A percentile compares a stretch with the other conserved stretches of the same genome.
Conservation (phyloP, 2,329 filamentous ascomycete species). For the Rutstroemia sp. region DNA sequence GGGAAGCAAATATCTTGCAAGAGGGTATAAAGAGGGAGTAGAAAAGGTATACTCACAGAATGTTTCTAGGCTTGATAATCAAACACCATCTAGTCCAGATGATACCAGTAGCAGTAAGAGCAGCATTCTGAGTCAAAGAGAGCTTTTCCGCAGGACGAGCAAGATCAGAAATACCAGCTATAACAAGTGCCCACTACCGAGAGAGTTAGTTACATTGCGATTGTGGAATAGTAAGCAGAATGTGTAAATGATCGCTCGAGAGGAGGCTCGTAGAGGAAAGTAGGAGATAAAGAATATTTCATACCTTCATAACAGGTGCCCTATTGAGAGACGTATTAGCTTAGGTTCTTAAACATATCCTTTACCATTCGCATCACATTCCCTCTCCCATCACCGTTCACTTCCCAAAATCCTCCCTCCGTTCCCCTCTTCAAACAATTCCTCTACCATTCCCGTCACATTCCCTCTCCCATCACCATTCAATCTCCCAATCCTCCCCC, state of each 20-base stretch:
- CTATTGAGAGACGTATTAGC: conserved; percentile 35
- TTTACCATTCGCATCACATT: conserved; percentile 4
- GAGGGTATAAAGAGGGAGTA: conserved; percentile 12
- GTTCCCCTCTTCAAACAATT: neutral
- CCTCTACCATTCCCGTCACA: conserved; percentile 2
- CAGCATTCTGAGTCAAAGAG: conserved; percentile 84
- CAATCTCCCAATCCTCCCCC: neutral
- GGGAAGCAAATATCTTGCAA: neutral
- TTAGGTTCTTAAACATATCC: too few relatives aligned
- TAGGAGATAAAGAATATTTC: neutral
- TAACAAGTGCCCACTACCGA: conserved; percentile 71
- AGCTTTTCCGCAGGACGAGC: conserved; percentile 86
- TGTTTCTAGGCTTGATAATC: conserved; percentile 89
- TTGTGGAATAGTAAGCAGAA: neutral
- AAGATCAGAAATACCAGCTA: conserved; percentile 89
- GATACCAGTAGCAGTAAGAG: conserved; percentile 80
- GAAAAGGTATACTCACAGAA: conserved; percentile 53
- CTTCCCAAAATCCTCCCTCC: neutral
- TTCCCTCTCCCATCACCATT: neutral
- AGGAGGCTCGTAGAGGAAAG: neutral
- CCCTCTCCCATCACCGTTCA: neutral
- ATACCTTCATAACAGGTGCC: conserved; percentile 87
- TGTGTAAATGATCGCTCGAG: neutral
- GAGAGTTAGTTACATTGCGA: neutral
- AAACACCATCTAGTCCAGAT: conserved; percentile 99